These are phyloP conservation scores for Cryptosporidium ubiquitum DNA, from an alignment of 169 alveolate genomes.

Conservation along the genomic window DNA sequence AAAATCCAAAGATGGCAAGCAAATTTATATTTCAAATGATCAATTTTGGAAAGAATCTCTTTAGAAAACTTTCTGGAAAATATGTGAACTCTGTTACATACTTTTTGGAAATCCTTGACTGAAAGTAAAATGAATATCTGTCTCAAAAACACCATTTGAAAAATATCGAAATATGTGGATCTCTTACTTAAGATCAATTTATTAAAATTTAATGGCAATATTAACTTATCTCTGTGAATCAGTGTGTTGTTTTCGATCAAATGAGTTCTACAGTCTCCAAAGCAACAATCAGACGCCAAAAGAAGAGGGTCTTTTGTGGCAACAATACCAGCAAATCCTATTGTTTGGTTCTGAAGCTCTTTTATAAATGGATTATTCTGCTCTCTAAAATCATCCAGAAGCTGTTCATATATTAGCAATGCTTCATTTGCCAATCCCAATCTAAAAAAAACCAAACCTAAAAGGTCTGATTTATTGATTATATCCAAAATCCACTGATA, in stretches of 20 bases:
- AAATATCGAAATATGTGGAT: constrained; percentile 57
- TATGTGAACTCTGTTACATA: neutral
- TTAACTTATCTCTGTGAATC: constrained; percentile 11
- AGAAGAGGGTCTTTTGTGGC: constrained; percentile 44
- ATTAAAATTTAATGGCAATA: constrained; percentile 27
- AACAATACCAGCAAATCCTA: constrained; percentile 28
- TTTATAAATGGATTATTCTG: neutral
- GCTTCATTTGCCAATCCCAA: constrained; percentile 42
- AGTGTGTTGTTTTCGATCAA: constrained; percentile 7
- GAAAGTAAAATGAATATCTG: constrained; percentile 12
- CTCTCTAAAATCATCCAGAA: neutral
- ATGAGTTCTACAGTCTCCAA: constrained; percentile 61
- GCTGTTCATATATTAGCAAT: constrained; percentile 24
- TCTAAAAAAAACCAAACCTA: constrained; percentile 24
- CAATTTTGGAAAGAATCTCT: constrained; percentile 25
- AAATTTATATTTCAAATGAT: constrained; percentile 8
- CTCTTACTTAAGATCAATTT: constrained; percentile 6
- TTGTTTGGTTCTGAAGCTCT: constrained; percentile 15
- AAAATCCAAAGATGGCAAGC: constrained; percentile 50
- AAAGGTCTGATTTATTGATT: constrained; percentile 11
- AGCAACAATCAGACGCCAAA: constrained; percentile 59
- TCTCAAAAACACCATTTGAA: constrained; percentile 35
- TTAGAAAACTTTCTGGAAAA: constrained; percentile 20
- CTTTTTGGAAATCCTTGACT: constrained; percentile 8
- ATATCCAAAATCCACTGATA: constrained; percentile 71